Evolutionary conservation across 805 yeast genomes (phyloP).

Genomic region (Sugiyamaella mastotermitis): DNA sequence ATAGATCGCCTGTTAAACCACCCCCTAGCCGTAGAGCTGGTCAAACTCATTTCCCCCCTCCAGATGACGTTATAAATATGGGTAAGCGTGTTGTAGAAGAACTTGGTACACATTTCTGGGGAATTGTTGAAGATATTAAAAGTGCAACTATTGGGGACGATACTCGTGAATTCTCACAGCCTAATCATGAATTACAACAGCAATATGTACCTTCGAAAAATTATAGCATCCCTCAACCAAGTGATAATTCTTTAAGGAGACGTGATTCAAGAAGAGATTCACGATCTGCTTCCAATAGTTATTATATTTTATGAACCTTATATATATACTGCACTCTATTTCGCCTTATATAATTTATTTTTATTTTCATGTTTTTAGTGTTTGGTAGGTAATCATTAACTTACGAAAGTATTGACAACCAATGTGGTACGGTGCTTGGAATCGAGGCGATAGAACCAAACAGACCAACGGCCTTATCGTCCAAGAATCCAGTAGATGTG

Average conservation of each 20-base stretch:
- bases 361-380: background rate
- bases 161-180: slow-evolving; percentile 6
- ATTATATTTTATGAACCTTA: slow-evolving; percentile 10
- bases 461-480: slow-evolving; percentile 31
- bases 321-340: background rate
- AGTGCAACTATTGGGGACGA: slow-evolving; percentile 31
- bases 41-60: slow-evolving; percentile 13
- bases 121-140: slow-evolving; percentile 30
- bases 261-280: slow-evolving; percentile 1
- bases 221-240: background rate
- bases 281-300: slow-evolving; percentile 10
- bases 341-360: background rate
- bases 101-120: slow-evolving; percentile 31
- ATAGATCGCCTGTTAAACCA: slow-evolving; percentile 10
- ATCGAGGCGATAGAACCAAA: slow-evolving; percentile 33
- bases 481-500: slow-evolving; percentile 29
- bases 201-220: background rate
- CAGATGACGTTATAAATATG: slow-evolving; percentile 25
- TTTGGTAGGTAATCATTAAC: background rate
- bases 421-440: slow-evolving; percentile 18
- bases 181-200: background rate
- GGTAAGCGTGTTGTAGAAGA: slow-evolving; percentile 30
- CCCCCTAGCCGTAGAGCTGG: background rate
- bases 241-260: background rate
- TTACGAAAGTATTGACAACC: slow-evolving; percentile 10